Evolutionary conservation across 495 filamentous ascomycete genomes (phyloP), one percentile per base, ranked within the genome.

Genomic region (Glonium stellatum): DNA sequence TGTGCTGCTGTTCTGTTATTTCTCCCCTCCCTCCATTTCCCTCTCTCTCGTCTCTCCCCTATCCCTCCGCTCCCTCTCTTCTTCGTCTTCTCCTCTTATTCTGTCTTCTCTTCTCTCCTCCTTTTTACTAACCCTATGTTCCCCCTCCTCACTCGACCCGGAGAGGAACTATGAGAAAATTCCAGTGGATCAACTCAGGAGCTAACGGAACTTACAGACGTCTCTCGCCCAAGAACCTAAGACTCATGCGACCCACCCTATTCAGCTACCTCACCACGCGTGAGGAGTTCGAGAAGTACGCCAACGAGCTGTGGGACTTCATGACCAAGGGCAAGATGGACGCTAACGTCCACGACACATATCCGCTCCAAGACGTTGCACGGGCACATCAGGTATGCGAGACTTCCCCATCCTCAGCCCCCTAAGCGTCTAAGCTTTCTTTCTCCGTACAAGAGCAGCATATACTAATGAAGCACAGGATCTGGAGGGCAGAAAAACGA

Each of bases 401-500:
- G 12, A 11, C 39, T 44, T 18, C 39, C 10, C 13, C 15, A 44
- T 44, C 39, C 18, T 4, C 18, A 44, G 39, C 4, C 4, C 12
- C 39, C 12, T 39, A 8, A 39, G 8, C 15, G 47, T 68, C 8
- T 27, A 21, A 18, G 8, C 42, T 31, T 11, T 11, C 9, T 12
- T 10, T 12, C 6, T 48, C n/a, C 6, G 5, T 46, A 23, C 5
- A 13, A 10, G 1, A 6, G 19, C 18, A 4, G 44, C 10, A 8
- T 21, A 25, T 4, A 55, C 23, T 35, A 46, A 56, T 13, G 12
- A 8, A 8, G 55, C 18, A 53, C 56, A 82, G 70, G 93, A 97
- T 74, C 73, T 97, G 31, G 89, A 95, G 72, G 81, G 87, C 25
- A 76, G 92, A 54, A 87, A 86, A 76, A 90, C 89, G 0, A 92